These are phyloP conservation scores for Suillus subalutaceus DNA, from an alignment of 768 basidiomycete genomes.

Conservation along the genomic window DNA sequence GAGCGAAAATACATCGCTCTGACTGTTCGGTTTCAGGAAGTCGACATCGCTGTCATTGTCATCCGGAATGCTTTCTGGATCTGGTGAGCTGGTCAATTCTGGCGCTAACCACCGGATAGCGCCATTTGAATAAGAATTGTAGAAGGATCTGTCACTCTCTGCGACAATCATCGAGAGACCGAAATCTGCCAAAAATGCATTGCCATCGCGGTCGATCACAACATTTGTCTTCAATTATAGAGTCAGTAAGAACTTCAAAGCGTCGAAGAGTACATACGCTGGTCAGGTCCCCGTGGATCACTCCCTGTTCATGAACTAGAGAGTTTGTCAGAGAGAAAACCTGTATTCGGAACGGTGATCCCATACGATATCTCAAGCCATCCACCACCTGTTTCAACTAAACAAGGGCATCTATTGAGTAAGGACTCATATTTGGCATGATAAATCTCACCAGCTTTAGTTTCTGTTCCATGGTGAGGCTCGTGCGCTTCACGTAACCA, in stretches of 20 bases:
- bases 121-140: too few species aligned
- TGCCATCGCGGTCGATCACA: not conserved
- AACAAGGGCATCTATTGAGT: not conserved
- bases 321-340: not conserved
- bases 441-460: not conserved
- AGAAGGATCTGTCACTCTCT: too few species aligned
- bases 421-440: not conserved
- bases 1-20: conserved; percentile 1
- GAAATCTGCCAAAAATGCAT: not conserved
- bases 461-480: not conserved
- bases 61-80: not conserved
- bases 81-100: not conserved
- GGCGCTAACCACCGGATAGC: too few species aligned
- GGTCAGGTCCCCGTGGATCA: not conserved
- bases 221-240: not conserved
- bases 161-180: not conserved
- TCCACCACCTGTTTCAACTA: conserved; percentile 5
- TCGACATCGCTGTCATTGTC: not conserved
- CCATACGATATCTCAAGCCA: conserved; percentile 1
- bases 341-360: not conserved
- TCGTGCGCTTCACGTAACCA: not conserved
- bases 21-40: not conserved
- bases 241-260: not conserved
- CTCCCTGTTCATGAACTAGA: not conserved
- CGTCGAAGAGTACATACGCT: not conserved